Conservation (phyloP, 306 rosid genomes). For the Dryas octopetala region DNA sequence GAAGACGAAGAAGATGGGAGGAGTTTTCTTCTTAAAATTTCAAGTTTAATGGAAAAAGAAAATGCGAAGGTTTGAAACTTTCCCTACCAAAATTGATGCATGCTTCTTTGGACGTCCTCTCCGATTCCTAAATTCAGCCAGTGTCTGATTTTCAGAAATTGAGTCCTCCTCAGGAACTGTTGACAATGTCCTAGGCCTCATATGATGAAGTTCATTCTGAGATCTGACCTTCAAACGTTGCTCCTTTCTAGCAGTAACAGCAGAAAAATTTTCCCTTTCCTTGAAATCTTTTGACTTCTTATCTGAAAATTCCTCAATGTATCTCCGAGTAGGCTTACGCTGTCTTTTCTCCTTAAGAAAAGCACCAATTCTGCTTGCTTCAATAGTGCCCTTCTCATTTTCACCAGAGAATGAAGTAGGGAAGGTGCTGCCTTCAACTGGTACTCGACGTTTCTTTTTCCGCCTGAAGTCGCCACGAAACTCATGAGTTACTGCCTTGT, state of each 20-base stretch:
- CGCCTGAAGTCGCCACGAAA: slow-evolving; percentile 45
- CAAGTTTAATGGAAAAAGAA: not conserved
- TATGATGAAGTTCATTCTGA: slow-evolving; percentile 34
- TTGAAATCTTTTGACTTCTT: slow-evolving; percentile 35
- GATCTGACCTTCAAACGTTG: slow-evolving; percentile 32
- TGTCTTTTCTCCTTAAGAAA: slow-evolving; percentile 58
- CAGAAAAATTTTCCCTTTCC: slow-evolving; percentile 43
- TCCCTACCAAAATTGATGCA: slow-evolving; percentile 29
- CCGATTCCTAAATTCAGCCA: slow-evolving; percentile 44
- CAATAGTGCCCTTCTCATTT: slow-evolving; percentile 44
- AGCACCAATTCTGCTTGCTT: slow-evolving; percentile 40
- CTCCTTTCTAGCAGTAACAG: slow-evolving; percentile 37
- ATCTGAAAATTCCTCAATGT: slow-evolving; percentile 67
- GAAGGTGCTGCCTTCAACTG: slow-evolving; percentile 21
- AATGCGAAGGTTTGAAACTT: not conserved
- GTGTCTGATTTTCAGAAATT: slow-evolving; percentile 36
- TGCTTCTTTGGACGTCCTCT: slow-evolving; percentile 59
- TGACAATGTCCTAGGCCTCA: slow-evolving; percentile 41
- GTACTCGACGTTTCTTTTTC: slow-evolving; percentile 47
- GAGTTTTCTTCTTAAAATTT: not conserved
- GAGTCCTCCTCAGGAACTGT: slow-evolving; percentile 45
- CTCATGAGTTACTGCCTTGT: slow-evolving; percentile 38
- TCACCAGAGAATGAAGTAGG: slow-evolving; percentile 17
- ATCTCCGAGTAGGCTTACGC: slow-evolving; percentile 79
- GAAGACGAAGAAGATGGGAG: not conserved